Evolutionary conservation across 176 grass and related monocot genomes (phyloP), one percentile per base, ranked within the genome.

Genomic region (Tillandsia fasciculata): DNA sequence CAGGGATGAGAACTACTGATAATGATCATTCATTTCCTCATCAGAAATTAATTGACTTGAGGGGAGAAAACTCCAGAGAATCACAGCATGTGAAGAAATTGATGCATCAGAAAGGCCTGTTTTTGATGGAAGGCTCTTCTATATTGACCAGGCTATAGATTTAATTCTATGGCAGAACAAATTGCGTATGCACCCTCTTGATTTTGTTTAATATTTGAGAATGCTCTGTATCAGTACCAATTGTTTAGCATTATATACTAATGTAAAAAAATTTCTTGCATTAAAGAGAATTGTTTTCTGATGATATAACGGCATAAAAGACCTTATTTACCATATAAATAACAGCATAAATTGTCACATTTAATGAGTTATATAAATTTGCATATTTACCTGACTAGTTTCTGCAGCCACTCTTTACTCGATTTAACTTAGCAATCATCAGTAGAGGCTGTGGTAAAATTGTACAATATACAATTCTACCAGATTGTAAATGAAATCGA

Each of bases 381-480:
- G 33, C 33, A 42, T 42, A 42, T 42, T 42, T 42, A 42, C 33
- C 7, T 42, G 33, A 42, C 33, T 7, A 42, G 33, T 7, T 42
- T 42, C 33, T 42, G 33, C 33, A 42, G 33, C 4, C 3, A 6
- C 33, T 7, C 33, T 7, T 7, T 42, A 42, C 52, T 78, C 5
- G 3, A 63, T 61, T 61, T 64, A 52, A 64, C 50, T 74, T 78
- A 9, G 73, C 47, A 63, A 67, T 70, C 67, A 13, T 48, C 17
- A 74, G 48, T 9, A 26, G 48, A 71, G 14, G 28, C 64, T 52
- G 68, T 57, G 54, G 54, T 79, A 57, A 50, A 75, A 50, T 14
- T 75, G 27, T 42, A 42, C 4, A 42, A 42, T 7, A 7, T 42
- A 42, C 33, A 42, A 42, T 42, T 42, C 33, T 42, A 42, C 33